Evolutionary conservation across 805 yeast genomes (phyloP), one percentile per base, ranked within the genome.

Genomic region (Blastobotrys attinorum): DNA sequence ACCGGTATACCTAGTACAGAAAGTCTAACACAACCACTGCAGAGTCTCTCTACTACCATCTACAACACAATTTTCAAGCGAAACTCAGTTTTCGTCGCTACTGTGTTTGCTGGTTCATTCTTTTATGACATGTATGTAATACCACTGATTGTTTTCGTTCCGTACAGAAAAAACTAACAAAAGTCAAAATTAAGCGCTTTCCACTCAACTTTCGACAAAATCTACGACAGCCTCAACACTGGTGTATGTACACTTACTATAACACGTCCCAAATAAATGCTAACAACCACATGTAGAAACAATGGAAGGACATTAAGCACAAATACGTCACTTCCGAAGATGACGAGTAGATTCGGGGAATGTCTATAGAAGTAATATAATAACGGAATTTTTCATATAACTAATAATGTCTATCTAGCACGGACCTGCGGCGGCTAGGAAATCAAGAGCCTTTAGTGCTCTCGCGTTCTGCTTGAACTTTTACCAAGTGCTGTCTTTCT

Each of bases 71-170:
- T 83, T 45, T 81, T 85, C 76, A 86, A 86, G 77, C 85, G 96
- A 76, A 89, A 90, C 79, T 77, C 97, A 39, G 72, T 83, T 50
- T 86, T 75, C 67, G 95, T 89, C 50, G 85, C 86, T 53, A 72
- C 92, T 50, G 72, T 89, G 49, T 82, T 89, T 56, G 82, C 79
- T 40, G 79, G 84, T 58, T 88, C 97, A 39, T 89, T 89, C 61
- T 78, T 79, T 50, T 87, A 88, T 76, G 69, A 65, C 52, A 54
- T 63, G 61, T 56, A 49, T 47, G 60, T 51, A 4, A 39, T 17
- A 20, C n/a, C n/a, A n/a, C n/a, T n/a, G n/a, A n/a, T 23, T 18
- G 22, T 15, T 25, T 18, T 23, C 34, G 23, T 8, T 38, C 4
- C 34, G 29, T 8, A 29, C 11, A 39, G 25, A 33, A 8, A 20